Percentiles rank a stretch among this genome's conserved stretches.
Evolutionary conservation across 257 asterid species (phyloP).

Genomic region (Vinca minor): DNA sequence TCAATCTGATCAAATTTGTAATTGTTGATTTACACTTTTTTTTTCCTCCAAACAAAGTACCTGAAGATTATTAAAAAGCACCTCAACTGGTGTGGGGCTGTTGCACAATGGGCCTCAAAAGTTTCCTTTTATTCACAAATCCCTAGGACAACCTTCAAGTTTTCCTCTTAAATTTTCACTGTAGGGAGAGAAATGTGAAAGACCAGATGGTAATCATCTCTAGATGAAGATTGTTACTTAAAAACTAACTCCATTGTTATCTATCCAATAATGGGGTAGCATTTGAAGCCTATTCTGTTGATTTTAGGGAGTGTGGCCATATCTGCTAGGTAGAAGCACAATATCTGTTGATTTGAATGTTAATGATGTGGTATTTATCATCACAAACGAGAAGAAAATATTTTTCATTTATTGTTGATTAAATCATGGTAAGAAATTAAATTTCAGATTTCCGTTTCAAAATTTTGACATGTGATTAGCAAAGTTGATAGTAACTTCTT

Average conservation of each 20-base stretch:
- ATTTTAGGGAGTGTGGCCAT: background rate
- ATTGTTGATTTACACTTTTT: background rate
- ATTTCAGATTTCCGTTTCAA: background rate
- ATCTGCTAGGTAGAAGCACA: conserved; percentile 1
- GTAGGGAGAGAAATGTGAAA: background rate
- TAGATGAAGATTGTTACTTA: background rate
- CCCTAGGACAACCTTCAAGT: background rate
- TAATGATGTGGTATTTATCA: background rate
- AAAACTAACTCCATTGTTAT: background rate
- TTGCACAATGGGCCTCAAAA: background rate
- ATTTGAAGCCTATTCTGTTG: background rate
- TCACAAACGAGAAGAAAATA: background rate
- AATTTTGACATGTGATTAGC: no score
- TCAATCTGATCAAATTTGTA: background rate
- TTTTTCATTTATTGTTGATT: background rate
- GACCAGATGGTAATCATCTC: background rate
- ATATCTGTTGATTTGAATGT: no score
- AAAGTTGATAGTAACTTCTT: background rate
- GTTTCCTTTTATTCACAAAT: background rate
- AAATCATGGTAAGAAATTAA: background rate
- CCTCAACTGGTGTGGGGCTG: background rate
- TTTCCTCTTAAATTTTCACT: background rate
- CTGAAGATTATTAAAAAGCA: background rate
- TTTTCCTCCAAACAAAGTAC: background rate
- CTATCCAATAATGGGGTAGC: background rate